phyloP scores from a whole-genome alignment of 768 basidiomycete species.

The Tricholoma matsutake region DNA sequence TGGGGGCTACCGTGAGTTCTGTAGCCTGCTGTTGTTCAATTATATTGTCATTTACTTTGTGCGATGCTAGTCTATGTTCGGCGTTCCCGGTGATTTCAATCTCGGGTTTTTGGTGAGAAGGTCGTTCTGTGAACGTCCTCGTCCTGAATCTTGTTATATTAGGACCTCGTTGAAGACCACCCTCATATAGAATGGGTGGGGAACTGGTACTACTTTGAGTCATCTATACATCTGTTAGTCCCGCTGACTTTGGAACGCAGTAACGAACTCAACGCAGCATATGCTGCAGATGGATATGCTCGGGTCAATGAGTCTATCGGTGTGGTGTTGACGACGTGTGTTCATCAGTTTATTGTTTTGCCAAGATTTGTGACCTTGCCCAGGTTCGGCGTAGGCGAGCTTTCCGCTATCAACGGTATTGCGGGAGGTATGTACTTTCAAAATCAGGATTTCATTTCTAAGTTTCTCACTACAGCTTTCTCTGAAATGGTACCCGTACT shows the following conservation, averaged over 20 bases:
- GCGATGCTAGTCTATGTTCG: conserved; percentile 63
- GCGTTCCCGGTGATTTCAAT: conserved; percentile 87
- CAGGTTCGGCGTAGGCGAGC: conserved; percentile 92
- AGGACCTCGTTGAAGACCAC: conserved; percentile 85
- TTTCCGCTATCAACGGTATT: conserved; percentile 83
- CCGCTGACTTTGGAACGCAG: conserved; percentile 32
- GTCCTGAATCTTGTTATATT: not conserved
- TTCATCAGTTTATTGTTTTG: not conserved
- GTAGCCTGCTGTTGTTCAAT: not conserved
- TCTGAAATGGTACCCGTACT: conserved; percentile 90
- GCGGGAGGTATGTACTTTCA: conserved; percentile 54
- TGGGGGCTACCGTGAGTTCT: conserved; percentile 50
- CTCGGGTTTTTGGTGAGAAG: conserved; percentile 54
- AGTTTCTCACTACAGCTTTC: conserved; percentile 43
- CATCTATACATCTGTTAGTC: not conserved
- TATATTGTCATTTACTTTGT: not conserved
- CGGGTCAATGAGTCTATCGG: conserved; percentile 79
- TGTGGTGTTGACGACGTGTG: conserved; percentile 76
- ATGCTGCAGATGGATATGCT: conserved; percentile 93
- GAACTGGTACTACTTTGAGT: conserved; percentile 52
- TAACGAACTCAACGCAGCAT: conserved; percentile 84
- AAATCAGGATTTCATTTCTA: not conserved
- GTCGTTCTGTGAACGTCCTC: not conserved
- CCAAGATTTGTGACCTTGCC: conserved; percentile 1
- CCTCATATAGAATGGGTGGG: conserved; percentile 82